Conservation (phyloP, 1,139 yeast genomes). For the Tardiomyces digboiensis region DNA sequence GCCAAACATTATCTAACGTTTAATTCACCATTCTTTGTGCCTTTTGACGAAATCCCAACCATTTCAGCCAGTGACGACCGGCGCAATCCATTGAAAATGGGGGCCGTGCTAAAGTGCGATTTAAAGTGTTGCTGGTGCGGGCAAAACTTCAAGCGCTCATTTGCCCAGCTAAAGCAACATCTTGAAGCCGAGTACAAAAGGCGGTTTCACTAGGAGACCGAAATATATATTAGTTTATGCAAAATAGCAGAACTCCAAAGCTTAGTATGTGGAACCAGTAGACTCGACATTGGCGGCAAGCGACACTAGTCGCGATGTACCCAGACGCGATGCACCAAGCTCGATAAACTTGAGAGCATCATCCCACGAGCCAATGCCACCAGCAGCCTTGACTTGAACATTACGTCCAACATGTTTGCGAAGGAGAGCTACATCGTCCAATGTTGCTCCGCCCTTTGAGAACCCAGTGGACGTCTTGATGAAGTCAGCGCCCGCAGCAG, state of each 20-base stretch:
- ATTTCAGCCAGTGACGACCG: conserved; percentile 6
- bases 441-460: neutral
- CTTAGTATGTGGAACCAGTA: neutral
- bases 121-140: conserved; percentile 44
- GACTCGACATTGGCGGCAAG: neutral
- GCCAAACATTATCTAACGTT: conserved; percentile 67
- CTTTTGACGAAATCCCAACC: conserved; percentile 30
- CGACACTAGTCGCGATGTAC: neutral
- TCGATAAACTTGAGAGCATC: neutral
- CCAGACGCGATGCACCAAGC: neutral
- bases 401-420: neutral
- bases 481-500: neutral
- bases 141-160: conserved; percentile 35
- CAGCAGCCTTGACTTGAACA: neutral
- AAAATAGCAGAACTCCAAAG: too few relatives aligned
- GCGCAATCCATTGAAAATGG: conserved; percentile 14
- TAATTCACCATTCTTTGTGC: conserved; percentile 53
- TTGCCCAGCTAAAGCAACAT: conserved; percentile 41
- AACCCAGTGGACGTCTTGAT: neutral
- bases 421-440: neutral
- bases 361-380: neutral
- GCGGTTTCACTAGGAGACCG: neutral
- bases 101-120: conserved; percentile 29
- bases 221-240: too few relatives aligned
- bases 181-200: conserved; percentile 29